Conservation (phyloP, 768 basidiomycete species). For the Termitomyces eurrhizus region DNA sequence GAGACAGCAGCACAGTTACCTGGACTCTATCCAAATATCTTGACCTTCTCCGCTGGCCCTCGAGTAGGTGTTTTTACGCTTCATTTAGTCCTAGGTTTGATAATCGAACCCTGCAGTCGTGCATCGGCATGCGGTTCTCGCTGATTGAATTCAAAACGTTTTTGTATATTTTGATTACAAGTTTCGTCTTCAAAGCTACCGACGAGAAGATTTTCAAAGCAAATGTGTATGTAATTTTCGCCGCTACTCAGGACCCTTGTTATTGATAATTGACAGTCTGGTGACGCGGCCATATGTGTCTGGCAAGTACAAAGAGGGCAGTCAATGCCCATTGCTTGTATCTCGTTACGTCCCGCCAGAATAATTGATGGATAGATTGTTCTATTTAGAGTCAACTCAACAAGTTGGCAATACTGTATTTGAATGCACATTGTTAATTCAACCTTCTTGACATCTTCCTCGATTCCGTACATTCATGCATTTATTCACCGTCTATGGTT, state of each 20-base stretch:
- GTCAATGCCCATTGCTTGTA: constrained; percentile 59
- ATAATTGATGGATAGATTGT: neutral
- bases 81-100: constrained; percentile 1
- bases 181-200: constrained; percentile 58
- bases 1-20: constrained; percentile 64
- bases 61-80: constrained; percentile 48
- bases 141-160: constrained; percentile 82
- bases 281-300: constrained; percentile 61
- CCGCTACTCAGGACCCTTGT: neutral
- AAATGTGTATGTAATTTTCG: constrained; percentile 50
- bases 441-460: neutral
- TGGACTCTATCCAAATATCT: constrained; percentile 64
- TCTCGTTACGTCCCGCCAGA: constrained; percentile 25
- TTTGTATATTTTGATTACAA: constrained; percentile 62
- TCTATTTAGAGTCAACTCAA: neutral
- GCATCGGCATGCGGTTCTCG: constrained; percentile 80
- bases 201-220: constrained; percentile 50
- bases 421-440: neutral
- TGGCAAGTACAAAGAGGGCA: constrained; percentile 52
- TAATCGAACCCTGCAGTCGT: constrained; percentile 48
- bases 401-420: neutral
- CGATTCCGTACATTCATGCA: neutral
- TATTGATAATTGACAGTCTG: constrained; percentile 35
- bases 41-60: constrained; percentile 81
- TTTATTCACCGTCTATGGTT: no score